Conservation (phyloP, 2,329 filamentous ascomycete genomes). For the Cladorrhinum sp. region DNA sequence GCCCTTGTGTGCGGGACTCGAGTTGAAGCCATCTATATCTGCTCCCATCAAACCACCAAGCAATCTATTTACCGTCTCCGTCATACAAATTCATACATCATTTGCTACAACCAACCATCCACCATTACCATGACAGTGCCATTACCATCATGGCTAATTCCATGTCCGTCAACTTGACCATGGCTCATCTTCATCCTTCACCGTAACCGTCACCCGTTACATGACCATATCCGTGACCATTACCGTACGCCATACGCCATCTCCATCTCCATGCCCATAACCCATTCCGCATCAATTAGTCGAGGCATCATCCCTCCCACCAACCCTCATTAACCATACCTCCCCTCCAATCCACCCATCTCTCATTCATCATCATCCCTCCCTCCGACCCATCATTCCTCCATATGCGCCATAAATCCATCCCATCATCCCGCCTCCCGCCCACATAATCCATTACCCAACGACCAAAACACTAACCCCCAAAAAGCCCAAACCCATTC, state of each 20-base stretch:
- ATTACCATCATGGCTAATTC: too few species aligned
- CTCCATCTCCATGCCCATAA: not conserved
- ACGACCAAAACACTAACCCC: not conserved
- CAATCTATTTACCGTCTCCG: not conserved
- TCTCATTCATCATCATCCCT: not conserved
- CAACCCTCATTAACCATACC: not conserved
- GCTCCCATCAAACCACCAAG: not conserved
- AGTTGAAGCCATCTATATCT: not conserved
- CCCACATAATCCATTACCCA: not conserved
- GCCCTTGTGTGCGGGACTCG: too few species aligned
- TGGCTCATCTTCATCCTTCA: not conserved
- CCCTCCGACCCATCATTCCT: not conserved
- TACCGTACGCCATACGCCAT: not conserved
- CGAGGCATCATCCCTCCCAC: not conserved
- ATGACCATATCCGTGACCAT: not conserved
- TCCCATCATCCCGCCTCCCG: not conserved
- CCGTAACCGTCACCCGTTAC: not conserved
- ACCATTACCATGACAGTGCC: too few species aligned
- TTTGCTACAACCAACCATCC: too few species aligned
- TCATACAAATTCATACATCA: too few species aligned
- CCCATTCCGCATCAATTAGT: too few species aligned
- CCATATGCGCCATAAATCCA: not conserved
- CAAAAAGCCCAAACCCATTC: not conserved
- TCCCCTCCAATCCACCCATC: not conserved
- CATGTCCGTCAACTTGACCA: too few species aligned